A percentile compares a stretch with the other conserved stretches of the same genome.
These are phyloP conservation scores for Populus ilicifolia DNA, from an alignment of 345 rosid genomes.

Conservation along the genomic window DNA sequence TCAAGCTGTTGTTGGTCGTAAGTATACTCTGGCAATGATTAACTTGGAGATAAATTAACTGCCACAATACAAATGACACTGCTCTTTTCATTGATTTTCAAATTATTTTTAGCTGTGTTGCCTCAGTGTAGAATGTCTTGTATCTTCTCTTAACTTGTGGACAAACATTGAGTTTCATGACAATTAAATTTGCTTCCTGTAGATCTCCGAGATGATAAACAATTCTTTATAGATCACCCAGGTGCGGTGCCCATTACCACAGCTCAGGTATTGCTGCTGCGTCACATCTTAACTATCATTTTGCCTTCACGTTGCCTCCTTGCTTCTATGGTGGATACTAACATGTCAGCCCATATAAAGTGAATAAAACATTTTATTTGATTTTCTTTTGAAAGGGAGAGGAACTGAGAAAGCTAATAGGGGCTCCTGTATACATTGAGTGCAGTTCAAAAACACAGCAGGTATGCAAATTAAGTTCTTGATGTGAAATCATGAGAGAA, in stretches of 20 bases:
- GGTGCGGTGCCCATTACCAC: constrained; percentile 70
- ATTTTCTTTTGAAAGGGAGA: constrained; percentile 50
- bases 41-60: background rate
- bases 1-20: background rate
- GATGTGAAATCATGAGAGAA: background rate
- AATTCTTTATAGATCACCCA: constrained; percentile 63
- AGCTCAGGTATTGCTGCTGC: constrained; percentile 49
- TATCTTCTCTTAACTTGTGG: background rate
- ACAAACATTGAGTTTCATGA: background rate
- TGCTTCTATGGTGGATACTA: background rate
- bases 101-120: background rate
- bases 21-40: background rate
- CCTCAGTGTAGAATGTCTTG: background rate
- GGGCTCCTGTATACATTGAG: constrained; percentile 73
- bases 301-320: background rate
- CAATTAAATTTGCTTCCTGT: constrained; percentile 20
- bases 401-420: constrained; percentile 67
- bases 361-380: background rate
- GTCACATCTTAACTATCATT: background rate
- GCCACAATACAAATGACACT: background rate
- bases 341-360: background rate
- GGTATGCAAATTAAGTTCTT: constrained; percentile 30
- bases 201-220: constrained; percentile 84
- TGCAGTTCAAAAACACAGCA: constrained; percentile 89
- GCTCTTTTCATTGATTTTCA: background rate